These are phyloP conservation scores for Ceriops decandra DNA, from an alignment of 345 rosid genomes.

Conservation along the genomic window DNA sequence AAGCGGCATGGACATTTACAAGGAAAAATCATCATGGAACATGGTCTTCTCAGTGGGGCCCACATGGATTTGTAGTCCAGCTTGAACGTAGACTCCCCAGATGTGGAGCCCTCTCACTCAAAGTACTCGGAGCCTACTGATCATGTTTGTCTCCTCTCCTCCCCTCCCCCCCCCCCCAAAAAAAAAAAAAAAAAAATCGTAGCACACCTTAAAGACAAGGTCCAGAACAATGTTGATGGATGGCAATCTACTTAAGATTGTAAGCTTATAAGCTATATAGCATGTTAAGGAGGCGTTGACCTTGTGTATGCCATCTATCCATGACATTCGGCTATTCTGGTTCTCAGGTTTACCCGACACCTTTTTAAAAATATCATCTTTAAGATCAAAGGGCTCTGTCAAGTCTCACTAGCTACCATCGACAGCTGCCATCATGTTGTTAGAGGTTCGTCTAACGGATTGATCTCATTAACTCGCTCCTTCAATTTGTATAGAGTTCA, in stretches of 20 bases:
- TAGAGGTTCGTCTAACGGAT: no score
- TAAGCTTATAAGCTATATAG: neutral
- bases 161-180: neutral
- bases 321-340: neutral
- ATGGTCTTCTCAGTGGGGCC: no score
- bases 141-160: constrained; percentile 20
- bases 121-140: constrained; percentile 16
- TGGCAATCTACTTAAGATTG: constrained; percentile 9
- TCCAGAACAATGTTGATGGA: constrained; percentile 5
- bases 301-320: neutral
- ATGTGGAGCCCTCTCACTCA: constrained; percentile 19
- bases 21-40: constrained; percentile 15
- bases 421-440: no score
- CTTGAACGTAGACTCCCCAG: constrained; percentile 4
- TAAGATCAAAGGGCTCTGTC: no score
- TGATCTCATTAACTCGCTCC: no score
- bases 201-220: constrained; percentile 8
- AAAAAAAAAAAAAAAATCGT: constrained; percentile 3
- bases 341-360: no score
- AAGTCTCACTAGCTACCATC: no score
- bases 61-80: no score
- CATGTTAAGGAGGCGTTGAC: neutral
- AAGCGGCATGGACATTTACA: no score
- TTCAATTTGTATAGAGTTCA: no score
- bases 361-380: no score